A percentile compares a stretch with the other conserved stretches of the same genome.
Conservation (phyloP, 257 asterid species). For the Nemophila menziesii region DNA sequence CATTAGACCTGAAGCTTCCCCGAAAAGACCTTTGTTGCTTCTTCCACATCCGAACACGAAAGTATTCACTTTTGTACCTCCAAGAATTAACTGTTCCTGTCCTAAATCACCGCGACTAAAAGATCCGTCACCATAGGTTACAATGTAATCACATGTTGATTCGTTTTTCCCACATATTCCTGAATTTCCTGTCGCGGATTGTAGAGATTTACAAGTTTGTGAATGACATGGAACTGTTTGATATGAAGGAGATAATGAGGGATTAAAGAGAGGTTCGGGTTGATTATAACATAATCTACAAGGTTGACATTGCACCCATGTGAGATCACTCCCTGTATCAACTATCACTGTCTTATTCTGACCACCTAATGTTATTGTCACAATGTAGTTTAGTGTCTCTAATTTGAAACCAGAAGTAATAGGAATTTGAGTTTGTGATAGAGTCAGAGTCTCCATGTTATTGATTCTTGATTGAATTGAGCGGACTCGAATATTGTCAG, state of each 20-base stretch:
- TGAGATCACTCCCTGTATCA: slow-evolving; percentile 78
- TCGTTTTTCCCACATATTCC: slow-evolving; percentile 35
- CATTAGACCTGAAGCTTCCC: slow-evolving; percentile 70
- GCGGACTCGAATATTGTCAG: slow-evolving; percentile 37
- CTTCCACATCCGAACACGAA: slow-evolving; percentile 76
- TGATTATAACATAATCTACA: slow-evolving; percentile 60
- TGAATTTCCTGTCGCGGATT: slow-evolving; percentile 38
- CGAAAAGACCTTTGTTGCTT: slow-evolving; percentile 68
- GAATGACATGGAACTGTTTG: slow-evolving; percentile 46
- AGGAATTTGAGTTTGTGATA: slow-evolving; percentile 38
- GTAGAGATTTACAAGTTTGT: slow-evolving; percentile 44
- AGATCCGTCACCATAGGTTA: slow-evolving; percentile 80
- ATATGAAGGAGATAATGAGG: slow-evolving; percentile 48
- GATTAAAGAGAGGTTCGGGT: slow-evolving; percentile 70
- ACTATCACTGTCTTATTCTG: slow-evolving; percentile 56
- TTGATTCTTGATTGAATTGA: slow-evolving; percentile 47
- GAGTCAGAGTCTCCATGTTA: slow-evolving; percentile 12
- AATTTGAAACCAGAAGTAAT: slow-evolving; percentile 47
- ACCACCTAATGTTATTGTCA: slow-evolving; percentile 44
- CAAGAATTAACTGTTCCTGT: slow-evolving; percentile 37
- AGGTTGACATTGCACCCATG: slow-evolving; percentile 98
- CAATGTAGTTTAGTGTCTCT: slow-evolving; percentile 71
- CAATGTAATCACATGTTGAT: slow-evolving; percentile 38
- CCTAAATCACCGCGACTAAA: slow-evolving; percentile 66
- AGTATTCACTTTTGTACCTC: slow-evolving; percentile 22